phyloP scores from a whole-genome alignment of 1,284 basidiomycete species.

The Volvariella volvacea region DNA sequence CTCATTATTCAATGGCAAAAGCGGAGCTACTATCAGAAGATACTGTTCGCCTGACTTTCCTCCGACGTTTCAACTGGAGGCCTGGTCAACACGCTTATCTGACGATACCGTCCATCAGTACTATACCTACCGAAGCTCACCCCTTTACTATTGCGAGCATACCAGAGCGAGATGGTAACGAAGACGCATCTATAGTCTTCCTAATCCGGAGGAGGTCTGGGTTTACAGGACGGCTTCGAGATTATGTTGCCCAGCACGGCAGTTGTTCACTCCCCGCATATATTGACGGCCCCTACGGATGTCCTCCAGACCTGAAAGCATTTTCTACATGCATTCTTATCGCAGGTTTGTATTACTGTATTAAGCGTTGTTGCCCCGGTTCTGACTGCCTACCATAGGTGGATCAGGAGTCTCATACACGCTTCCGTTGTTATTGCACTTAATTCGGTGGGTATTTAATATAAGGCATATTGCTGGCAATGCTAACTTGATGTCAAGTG shows the following conservation, averaged over 20 bases:
- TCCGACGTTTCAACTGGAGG: conserved; percentile 20
- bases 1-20: too few relatives aligned
- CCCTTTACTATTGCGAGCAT: conserved; percentile 29
- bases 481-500: too few relatives aligned
- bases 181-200: conserved; percentile 14
- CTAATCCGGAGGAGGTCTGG: conserved; percentile 21
- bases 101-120: conserved; percentile 24
- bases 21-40: conserved; percentile 25
- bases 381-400: conserved; percentile 13
- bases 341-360: conserved; percentile 18
- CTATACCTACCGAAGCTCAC: conserved; percentile 25
- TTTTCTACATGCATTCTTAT: conserved; percentile 25
- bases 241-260: conserved; percentile 16
- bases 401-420: conserved; percentile 29
- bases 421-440: conserved; percentile 23
- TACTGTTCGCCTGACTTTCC: conserved; percentile 23
- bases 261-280: conserved; percentile 20
- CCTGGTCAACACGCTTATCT: conserved; percentile 29
- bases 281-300: conserved; percentile 28
- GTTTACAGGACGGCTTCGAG: conserved; percentile 21
- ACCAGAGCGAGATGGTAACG: conserved; percentile 11
- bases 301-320: conserved; percentile 22
- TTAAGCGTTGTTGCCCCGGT: conserved; percentile 3
- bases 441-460: conserved; percentile 21
- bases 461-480: too few relatives aligned